Evolutionary conservation across 257 asterid species (phyloP), one percentile per base, ranked within the genome.

Genomic region (Henckelia pumila): DNA sequence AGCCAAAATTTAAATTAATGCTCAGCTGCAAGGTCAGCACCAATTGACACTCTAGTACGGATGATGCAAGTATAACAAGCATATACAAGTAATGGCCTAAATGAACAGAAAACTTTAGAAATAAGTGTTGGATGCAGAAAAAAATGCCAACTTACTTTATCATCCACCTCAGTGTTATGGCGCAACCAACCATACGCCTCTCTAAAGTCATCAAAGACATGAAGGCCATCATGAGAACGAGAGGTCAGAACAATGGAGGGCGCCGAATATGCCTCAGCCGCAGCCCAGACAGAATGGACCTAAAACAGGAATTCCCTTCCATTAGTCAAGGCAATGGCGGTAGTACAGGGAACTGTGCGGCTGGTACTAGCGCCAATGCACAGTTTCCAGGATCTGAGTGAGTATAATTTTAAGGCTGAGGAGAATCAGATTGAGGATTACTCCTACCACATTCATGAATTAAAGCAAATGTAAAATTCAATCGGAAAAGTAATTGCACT

Each of bases 271-370:
- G 99, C 99, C 84, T 94, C 99, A 16, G 98, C 96, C 22, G 99
- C 99, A 56, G 98, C 98, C 99, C 99, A 91, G 73, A 94, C 99
- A 83, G 96, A 88, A 68, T 94, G 99, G 81, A 91, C 92, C 99
- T 94, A 59, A 81, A 73, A 52, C 30, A 58, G 72, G 21, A 20
- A 35, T 56, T 29, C 23, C 17, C 60, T 32, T 23, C 22, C 2
- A 69, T 68, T 68, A 80, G 72, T 72, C 61, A 73, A 70, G 71
- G 47, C n/a, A 50, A 62, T 61, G 10, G 67, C 26, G 66, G 16
- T 57, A 67, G 2, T 40, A 40, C 44, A 13, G 35, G 66, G 30
- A 32, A 68, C 66, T 59, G 64, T 63, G 66, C 2, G 25, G 37
- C n/a, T 55, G 63, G 57, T 17, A 35, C 23, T 22, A 56, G 58